Base-by-base conservation (phyloP, 2,329 filamentous ascomycete genomes). In the Didymosphaeria variabile region DNA sequence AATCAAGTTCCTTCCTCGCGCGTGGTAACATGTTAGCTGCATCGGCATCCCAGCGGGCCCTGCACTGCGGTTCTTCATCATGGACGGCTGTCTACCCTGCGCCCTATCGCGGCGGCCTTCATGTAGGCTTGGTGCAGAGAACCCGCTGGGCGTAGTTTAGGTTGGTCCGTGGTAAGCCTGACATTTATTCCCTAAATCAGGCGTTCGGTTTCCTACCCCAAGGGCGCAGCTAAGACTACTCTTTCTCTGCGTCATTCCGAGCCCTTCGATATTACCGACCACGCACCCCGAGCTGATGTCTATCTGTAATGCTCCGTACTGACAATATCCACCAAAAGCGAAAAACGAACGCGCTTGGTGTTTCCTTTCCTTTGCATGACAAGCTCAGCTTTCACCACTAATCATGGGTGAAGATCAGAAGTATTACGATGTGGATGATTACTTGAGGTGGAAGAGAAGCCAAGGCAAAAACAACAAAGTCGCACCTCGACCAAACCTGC, bases 381-480 rank as follows among this genome's bases (percentile, higher is more conserved):
- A 36, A 38, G 19, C 31, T n/a, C 9, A 29, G 38, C 26, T 26
- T 12, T 31, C 17, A 12, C 31, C 50, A 32, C 12, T 57, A 57
- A 64, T 36, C 6, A 76, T 72, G 67, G 62, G 60, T 26, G 64
- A 63, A 45, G 66, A 63, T 36, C 56, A 61, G 36, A 70, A 62
- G 29, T 69, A 70, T 40, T 72, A 71, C 59, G 64, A 71, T 58
- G 66, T 69, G 5, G 68, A 72, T 10, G 70, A 72, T 5, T 70
- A 67, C 58, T 66, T 64, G 49, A 55, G 57, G 17, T 65, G 71
- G 60, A 73, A 71, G 54, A 64, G 53, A 32, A 64, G 62, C 45
- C 66, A 68, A 47, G 67, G 63, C 23, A 66, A 61, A 26, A 57
- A 57, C 26, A 47, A 62, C 52, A 66, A 46, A 26, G 38, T 66